These are phyloP conservation scores for Yarrowia sp. DNA, from an alignment of 805 yeast genomes.

Conservation along the genomic window DNA sequence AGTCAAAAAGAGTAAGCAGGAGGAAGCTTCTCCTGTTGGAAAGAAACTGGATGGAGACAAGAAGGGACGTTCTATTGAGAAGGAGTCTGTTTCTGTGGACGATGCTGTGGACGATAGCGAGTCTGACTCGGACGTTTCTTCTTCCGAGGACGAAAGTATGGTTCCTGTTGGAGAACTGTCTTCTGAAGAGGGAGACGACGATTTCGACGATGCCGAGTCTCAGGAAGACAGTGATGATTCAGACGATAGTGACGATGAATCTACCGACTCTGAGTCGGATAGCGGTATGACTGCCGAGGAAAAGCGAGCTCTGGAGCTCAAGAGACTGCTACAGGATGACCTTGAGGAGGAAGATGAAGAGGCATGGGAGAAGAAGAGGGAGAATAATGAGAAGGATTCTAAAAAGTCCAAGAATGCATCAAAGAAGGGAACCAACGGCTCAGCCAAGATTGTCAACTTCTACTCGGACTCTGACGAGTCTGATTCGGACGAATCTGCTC, in stretches of 20 bases:
- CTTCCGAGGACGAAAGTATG: not conserved
- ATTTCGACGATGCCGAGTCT: constrained; percentile 31
- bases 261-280: constrained; percentile 13
- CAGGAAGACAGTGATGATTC: constrained; percentile 4
- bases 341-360: constrained; percentile 4
- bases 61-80: not conserved
- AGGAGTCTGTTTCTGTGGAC: not conserved
- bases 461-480: constrained; percentile 44
- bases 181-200: constrained; percentile 24
- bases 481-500: constrained; percentile 12
- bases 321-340: constrained; percentile 17
- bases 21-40: not conserved
- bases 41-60: constrained; percentile 2
- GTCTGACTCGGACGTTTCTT: not conserved
- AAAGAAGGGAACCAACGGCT: constrained; percentile 3
- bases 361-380: constrained; percentile 10
- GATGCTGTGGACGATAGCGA: not conserved
- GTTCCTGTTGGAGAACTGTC: constrained; percentile 8
- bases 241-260: constrained; percentile 6
- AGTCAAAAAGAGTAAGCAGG: constrained; percentile 7
- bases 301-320: constrained; percentile 27
- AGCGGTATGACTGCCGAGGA: constrained; percentile 1
- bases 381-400: not conserved
- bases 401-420: constrained; percentile 5
- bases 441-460: constrained; percentile 26